Evolutionary conservation across 441 rosid genomes (phyloP), one percentile per base, ranked within the genome.

Genomic region (Mallotus repandus): DNA sequence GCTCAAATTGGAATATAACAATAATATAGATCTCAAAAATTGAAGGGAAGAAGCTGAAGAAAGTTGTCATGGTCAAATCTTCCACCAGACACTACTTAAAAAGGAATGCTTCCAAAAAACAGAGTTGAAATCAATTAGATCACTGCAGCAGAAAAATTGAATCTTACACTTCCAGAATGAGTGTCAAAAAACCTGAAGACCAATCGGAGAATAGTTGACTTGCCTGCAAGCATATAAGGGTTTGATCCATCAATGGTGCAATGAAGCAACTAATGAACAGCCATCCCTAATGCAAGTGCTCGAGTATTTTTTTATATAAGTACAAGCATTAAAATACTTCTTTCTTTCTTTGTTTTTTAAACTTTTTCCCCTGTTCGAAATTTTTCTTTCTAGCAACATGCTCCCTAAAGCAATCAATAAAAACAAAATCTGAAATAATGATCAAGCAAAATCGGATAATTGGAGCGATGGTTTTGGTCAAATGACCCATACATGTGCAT

Each of bases 171-270:
- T 83, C 99, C 98, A 16, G 87, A 84, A 85, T 91, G 84, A 32
- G 90, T 43, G 43, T 96, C 96, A 73, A 93, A 96, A 78, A 88
- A 87, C 72, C 97, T 89, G 88, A 93, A 91, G 71, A 96, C 85
- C 91, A 96, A 76, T 82, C 98, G 80, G 75, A 93, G 97, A 76
- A 96, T 86, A 55, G 99, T 96, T 29, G 99, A 96, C 82, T 96
- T 96, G n/a, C 98, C 97, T 96, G 96, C 90, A 82, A 76, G 69
- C 48, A 62, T 0, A 69, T 50, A 49, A 52, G 50, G 68, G 74
- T 22, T 66, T 16, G 68, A 72, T 70, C 66, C 63, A 77, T 79
- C 48, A 81, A 73, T 21, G 63, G 58, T 12, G 11, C 68, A 22
- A 32, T 53, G 48, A 71, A 53, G 57, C 15, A 38, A 73, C 46